These are phyloP conservation scores for Smithsoniella earleae DNA, from an alignment of 163 green algal species.

Conservation along the genomic window DNA sequence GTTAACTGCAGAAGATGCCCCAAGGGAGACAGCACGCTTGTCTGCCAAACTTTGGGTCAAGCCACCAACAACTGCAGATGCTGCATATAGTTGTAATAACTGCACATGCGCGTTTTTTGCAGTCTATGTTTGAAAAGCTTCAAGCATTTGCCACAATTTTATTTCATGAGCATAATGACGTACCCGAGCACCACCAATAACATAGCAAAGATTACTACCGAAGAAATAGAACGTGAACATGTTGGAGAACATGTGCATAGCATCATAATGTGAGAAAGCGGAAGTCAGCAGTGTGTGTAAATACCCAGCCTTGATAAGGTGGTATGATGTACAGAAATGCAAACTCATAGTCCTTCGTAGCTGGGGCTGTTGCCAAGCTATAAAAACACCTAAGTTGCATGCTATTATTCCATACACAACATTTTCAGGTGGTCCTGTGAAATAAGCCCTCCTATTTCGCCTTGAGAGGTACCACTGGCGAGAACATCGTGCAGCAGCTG, in stretches of 20 bases:
- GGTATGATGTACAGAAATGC: conserved; percentile 13
- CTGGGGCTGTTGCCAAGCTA: background rate
- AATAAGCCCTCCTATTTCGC: too few relatives aligned
- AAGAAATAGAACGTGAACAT: conserved; percentile 31
- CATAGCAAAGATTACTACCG: background rate
- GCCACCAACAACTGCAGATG: background rate
- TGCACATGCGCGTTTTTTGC: conserved; percentile 10
- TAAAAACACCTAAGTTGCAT: conserved; percentile 10
- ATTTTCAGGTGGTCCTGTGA: background rate
- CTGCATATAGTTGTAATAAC: conserved; percentile 25
- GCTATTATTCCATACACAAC: conserved; percentile 21
- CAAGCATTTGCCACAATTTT: too few relatives aligned
- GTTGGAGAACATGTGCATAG: conserved; percentile 1
- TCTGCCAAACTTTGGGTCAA: background rate
- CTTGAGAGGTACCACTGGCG: too few relatives aligned
- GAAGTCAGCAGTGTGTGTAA: conserved; percentile 22
- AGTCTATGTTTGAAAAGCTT: too few relatives aligned
- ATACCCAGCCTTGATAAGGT: conserved; percentile 18
- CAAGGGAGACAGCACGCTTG: background rate
- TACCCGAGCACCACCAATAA: conserved; percentile 8
- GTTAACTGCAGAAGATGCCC: conserved; percentile 10
- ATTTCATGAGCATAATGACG: too few relatives aligned
- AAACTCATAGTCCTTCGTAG: background rate
- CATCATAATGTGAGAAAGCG: background rate
- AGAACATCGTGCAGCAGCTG: too few relatives aligned